Evolutionary conservation across 768 basidiomycete genomes (phyloP), one percentile per base, ranked within the genome.

Genomic region (Phylloporus arenicola): DNA sequence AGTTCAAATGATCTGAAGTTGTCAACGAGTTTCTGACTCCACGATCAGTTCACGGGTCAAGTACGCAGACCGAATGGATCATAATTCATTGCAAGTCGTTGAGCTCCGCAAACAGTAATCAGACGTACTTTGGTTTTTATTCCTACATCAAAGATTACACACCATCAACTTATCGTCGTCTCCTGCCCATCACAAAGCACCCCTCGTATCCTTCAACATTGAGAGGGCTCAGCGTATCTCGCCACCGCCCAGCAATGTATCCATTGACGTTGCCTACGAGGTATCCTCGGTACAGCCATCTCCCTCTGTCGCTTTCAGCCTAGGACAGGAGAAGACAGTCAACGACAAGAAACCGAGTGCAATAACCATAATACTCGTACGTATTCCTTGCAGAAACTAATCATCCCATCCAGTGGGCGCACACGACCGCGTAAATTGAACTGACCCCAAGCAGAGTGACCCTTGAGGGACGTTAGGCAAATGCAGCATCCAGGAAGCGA

Each of bases 401-500:
- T 75, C 56, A 90, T 80, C 8, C 91, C 91, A 63, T 93, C 91
- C 59, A 78, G 81, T 14, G 84, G 79, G 49, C 92, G 73, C n/a
- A 94, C 77, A 16, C 91, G 79, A 33, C 92, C 91, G 4, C 84
- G 70, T 22, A 94, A 66, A 51, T 76, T 83, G 68, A 92, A 94
- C 56, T 88, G 83, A 20, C 92, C 91, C 91, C 91, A 94, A 13
- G 89, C 83, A 8, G 91, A 93, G 68, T 93, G 92, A 5, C 91
- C 90, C 88, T 91, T 51, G 17, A 10, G n/a, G 17, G 17, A 47
- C 40, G 46, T 54, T 24, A 49, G 51, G 13, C 51, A 33, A 57
- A 38, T 8, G n/a, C 19, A 22, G 16, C 29, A n/a, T 38, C 30
- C 38, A 35, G 13, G 10, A 30, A 46, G 22, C 4, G 33, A 35